A percentile compares a stretch with the other conserved stretches of the same genome.
Conservation (phyloP, 2,329 filamentous ascomycete genomes). For the Didymella pinodella region DNA sequence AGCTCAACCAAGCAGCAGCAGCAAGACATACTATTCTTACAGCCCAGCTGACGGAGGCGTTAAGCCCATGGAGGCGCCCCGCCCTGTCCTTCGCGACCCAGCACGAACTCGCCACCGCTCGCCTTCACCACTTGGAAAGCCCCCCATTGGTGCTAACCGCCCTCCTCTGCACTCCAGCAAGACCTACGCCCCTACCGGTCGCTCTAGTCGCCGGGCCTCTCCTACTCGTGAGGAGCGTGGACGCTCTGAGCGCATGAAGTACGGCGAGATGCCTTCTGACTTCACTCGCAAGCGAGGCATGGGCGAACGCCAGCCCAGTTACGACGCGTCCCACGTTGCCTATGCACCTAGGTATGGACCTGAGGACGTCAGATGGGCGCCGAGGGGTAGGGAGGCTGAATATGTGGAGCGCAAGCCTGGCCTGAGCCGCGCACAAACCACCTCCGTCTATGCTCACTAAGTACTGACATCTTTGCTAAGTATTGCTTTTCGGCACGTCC, state of each 20-base stretch:
- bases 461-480: background rate
- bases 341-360: conserved; percentile 43
- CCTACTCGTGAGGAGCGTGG: conserved; percentile 39
- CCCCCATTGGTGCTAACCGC: conserved; percentile 46
- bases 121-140: conserved; percentile 40
- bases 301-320: conserved; percentile 38
- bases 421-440: conserved; percentile 33
- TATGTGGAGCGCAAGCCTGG: conserved; percentile 37
- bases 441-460: conserved; percentile 39
- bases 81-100: conserved; percentile 47
- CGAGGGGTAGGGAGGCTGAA: conserved; percentile 28
- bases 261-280: conserved; percentile 39
- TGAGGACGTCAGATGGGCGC: conserved; percentile 50
- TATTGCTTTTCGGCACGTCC: conserved; percentile 3
- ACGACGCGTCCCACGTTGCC: conserved; percentile 42
- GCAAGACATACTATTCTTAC: conserved; percentile 38
- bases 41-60: conserved; percentile 38
- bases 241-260: conserved; percentile 32
- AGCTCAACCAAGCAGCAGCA: conserved; percentile 14
- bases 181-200: conserved; percentile 21
- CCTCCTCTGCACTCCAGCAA: conserved; percentile 22
- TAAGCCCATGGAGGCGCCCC: conserved; percentile 26
- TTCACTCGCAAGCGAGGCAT: conserved; percentile 24
- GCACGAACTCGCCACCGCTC: conserved; percentile 36
- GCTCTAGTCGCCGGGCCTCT: conserved; percentile 39